These are phyloP conservation scores for Jaminaea rosea DNA, from an alignment of 1,284 basidiomycete genomes.

Conservation along the genomic window DNA sequence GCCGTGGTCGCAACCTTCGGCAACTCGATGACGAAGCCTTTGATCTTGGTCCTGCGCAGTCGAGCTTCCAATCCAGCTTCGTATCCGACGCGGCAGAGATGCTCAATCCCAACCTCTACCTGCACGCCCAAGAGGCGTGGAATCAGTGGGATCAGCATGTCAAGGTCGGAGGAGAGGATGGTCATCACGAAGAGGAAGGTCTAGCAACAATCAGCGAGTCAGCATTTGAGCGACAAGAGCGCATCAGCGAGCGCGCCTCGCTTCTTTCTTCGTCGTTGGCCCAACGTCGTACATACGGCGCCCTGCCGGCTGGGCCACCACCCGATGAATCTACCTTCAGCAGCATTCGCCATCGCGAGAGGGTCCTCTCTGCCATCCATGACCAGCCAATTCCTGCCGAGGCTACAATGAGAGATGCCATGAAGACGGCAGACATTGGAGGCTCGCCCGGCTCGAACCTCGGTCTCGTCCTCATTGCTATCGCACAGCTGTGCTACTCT, in stretches of 20 bases:
- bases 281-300: background rate
- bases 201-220: no score
- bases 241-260: background rate
- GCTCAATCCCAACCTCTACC: slow-evolving; percentile 2
- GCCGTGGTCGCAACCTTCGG: no score
- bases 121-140: slow-evolving; percentile 1
- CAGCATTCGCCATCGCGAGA: background rate
- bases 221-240: background rate
- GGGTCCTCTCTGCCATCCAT: background rate
- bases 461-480: slow-evolving; percentile 5
- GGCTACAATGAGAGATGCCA: slow-evolving; percentile 16
- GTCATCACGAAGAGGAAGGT: background rate
- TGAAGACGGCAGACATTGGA: slow-evolving; percentile 11
- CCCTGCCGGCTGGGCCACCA: no score
- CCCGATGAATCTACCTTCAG: background rate
- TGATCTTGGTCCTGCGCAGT: background rate
- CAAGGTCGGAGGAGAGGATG: background rate
- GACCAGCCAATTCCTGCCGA: background rate
- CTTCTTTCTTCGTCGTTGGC: background rate
- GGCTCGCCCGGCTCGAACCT: slow-evolving; percentile 15
- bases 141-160: background rate
- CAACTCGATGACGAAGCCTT: no score
- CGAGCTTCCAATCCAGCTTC: background rate
- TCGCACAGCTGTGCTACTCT: slow-evolving; percentile 5
- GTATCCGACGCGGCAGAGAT: background rate